Evolutionary conservation across 495 filamentous ascomycete species (phyloP), one percentile per base, ranked within the genome.

Genomic region (Parathielavia hyrcaniae): DNA sequence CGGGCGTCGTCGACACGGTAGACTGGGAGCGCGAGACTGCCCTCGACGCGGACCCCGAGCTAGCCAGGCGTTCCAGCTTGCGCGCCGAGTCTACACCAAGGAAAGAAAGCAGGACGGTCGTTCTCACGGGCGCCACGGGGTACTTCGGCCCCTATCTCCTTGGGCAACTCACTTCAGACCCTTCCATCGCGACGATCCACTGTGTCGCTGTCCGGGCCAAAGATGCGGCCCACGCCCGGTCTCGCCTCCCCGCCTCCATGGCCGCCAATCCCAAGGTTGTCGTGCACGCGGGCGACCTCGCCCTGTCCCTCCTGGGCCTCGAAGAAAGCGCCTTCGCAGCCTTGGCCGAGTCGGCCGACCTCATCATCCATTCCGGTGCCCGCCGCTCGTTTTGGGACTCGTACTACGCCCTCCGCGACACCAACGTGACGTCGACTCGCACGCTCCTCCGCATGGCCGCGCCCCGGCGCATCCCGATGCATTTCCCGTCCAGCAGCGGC

Each of bases 321-420:
- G 63, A 63, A 0, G 55, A 62, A 4, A n/a, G 19, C 0, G 62
- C 69, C 0, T 60, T 57, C 26, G 13, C 11, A 5, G 36, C 32
- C 0, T 57, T 82, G 1, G 70, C 63, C 26, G 9, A 45, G 8
- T 39, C 51, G 0, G 69, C 67, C 0, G 68, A 78, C 40, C 50
- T 59, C 1, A 65, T 83, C 23, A 74, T 83, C 49, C 79, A 83
- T 66, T 76, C 72, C 55, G 80, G 77, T 14, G 77, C 79, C 0
- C 71, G 78, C 53, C 70, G 75, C 8, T 79, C 76, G 5, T 75
- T 76, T 59, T 65, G 78, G 46, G 74, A 80, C 11, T 62, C 61
- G 7, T 83, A 81, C 63, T 46, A 57, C 10, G 58, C 69, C 0
- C 71, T 83, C 9, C 65, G 69, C 6, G 32, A 58, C 5, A 52